Base-by-base conservation (phyloP, 495 filamentous ascomycete species). In the Bacidia rubella region DNA sequence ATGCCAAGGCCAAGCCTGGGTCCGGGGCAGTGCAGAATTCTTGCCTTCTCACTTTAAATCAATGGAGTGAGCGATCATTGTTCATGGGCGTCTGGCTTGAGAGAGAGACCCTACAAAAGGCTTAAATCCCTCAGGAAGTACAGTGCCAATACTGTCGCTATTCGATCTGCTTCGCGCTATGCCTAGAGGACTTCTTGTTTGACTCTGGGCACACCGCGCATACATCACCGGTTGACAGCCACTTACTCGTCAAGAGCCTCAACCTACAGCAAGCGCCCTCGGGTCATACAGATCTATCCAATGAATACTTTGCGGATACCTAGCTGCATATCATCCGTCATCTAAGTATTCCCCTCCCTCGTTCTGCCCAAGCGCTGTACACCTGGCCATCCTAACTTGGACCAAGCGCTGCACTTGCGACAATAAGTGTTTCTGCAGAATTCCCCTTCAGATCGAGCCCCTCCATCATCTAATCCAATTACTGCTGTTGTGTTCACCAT, bases 131-230 rank as follows among this genome's bases (percentile, higher is more conserved):
- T 35, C 29, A 35, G 29, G 29, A 35, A 35, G 5, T 5, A 35
- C 29, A 7, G 15, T 50, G 47, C 47, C 47, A 50, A 50, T 50
- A 17, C 47, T 38, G n/a, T 38, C 25, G 20, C 26, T 29, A 17
- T 26, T 20, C 25, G 47, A 50, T 5, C 19, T n/a, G 12, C 27
- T 38, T 27, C 32, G 19, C 47, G 29, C 47, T 50, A 35, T 29
- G 26, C 47, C 47, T 50, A 10, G n/a, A 23, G 38, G 20, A 50
- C 22, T 11, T 50, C 47, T 50, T 50, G 47, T 50, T 50, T 50
- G 47, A 50, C 29, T 24, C 47, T 50, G 45, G 45, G 45, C 45
- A 47, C 26, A 24, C 10, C 9, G 20, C n/a, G 20, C 12, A 20
- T 25, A 11, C 25, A 21, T 50, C 19, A 32, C 47, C 26, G n/a